Evolutionary conservation across 306 rosid genomes (phyloP), one percentile per base, ranked within the genome.

Genomic region (Begonia fuchsioides): DNA sequence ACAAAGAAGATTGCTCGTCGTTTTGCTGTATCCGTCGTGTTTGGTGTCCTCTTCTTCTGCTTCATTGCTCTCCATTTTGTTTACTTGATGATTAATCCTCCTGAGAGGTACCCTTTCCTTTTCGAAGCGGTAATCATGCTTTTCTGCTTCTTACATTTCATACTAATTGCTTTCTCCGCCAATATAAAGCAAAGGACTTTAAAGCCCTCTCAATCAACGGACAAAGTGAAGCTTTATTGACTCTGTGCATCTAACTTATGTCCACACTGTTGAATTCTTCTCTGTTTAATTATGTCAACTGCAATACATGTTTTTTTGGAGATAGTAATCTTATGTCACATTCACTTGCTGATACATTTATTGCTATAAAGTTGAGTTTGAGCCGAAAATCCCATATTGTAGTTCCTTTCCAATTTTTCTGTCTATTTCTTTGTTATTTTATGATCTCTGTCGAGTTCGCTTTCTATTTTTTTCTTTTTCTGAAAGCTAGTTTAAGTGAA

Each of bases 81-180:
- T 60, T 90, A 81, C 69, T 57, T 84, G 57, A 71, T 59, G 56
- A 38, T 70, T 80, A 64, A 44, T 19, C 74, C 95, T 32, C 97
- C 97, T 8, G 52, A 51, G 40, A 73, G 78, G 74, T 84, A 74
- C 56, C 94, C 95, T 60, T 90, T 70, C 73, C 77, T 90, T 56
- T 90, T 78, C 54, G 95, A 84, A 68, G 97, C 97, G 39, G 18
- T 81, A 17, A 81, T 81, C 47, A 84, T 90, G 94, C 69, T 72
- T 70, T 70, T 90, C 39, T 76, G 97, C 75, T 84, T 84, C 60
- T 74, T 79, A n/a, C 93, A 81, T 63, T 90, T 90, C 73, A 65
- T 73, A n/a, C 64, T 71, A 48, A 55, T 90, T 43, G 51, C 80
- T 54, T 14, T 90, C 52, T 65, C 68, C 66, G 44, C 85, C 65